Evolutionary conservation across 139 green algal species (phyloP), one percentile per base, ranked within the genome.

Genomic region (Coccomyxa sp.): DNA sequence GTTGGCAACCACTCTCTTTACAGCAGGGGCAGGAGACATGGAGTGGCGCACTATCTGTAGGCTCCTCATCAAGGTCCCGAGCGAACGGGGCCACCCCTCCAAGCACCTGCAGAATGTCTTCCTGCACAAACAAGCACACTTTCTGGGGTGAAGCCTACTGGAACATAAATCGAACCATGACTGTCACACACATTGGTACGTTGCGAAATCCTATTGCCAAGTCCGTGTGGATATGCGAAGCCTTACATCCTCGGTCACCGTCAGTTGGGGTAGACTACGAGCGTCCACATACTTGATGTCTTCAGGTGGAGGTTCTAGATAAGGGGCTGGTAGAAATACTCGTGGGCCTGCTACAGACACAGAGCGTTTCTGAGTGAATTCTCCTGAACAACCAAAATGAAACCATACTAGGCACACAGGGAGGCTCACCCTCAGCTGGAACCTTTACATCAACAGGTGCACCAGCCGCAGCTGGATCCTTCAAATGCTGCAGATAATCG

Each of bases 401-500:
- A 78, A 45, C n/a, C 71, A 23, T 78, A 1, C 23, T 45, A 32
- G n/a, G 17, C 27, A 38, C 71, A 18, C n/a, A 16, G 14, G 14
- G 18, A 71, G 63, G 21, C 18, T 71, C 21, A 25, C 21, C 63
- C 63, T 71, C 63, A 25, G 18, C 18, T 28, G 18, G 4, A 71
- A 25, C 63, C 63, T 25, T 71, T 21, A 71, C 63, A 71, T 71
- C 63, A 21, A 7, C 38, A 51, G 38, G 38, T 51, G 38, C 38
- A 51, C 38, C 38, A 51, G 38, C 38, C 38, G 18, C 63, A 28
- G 18, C 21, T 71, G 18, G 18, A 28, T 71, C 63, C 63, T 71
- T 71, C 84, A 98, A 77, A 87, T 99, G 96, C 84, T 87, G 85
- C 68, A 96, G 88, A 87, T 99, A 99, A 86, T 99, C 94, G 85